Percentiles rank a stretch among this genome's conserved stretches.
phyloP scores from a whole-genome alignment of 306 rosid species.

The Clitoria ternatea region DNA sequence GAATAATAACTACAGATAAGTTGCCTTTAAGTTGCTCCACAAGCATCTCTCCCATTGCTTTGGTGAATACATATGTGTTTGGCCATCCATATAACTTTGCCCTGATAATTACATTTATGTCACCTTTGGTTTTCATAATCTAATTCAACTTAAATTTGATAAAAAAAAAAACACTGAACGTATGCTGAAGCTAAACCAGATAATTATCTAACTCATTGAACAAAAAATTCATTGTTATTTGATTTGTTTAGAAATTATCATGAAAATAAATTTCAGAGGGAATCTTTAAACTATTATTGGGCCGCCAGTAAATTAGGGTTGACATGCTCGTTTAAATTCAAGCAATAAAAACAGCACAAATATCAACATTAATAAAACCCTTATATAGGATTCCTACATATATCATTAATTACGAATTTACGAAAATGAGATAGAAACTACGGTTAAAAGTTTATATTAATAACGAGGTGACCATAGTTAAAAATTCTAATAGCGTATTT shows the following conservation, averaged over 20 bases:
- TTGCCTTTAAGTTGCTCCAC: slow-evolving; percentile 45
- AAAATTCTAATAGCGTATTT: neutral
- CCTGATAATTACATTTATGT: slow-evolving; percentile 29
- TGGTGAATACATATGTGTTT: slow-evolving; percentile 88
- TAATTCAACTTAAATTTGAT: neutral
- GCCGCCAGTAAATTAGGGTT: neutral
- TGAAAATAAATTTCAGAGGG: neutral
- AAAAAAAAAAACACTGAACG: neutral
- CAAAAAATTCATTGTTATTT: neutral
- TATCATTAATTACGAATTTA: no score
- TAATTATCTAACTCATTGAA: neutral
- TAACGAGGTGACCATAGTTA: neutral
- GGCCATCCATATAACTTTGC: slow-evolving; percentile 88
- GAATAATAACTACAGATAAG: slow-evolving; percentile 47
- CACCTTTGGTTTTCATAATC: neutral
- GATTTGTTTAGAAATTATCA: neutral
- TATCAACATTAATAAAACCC: no score
- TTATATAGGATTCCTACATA: no score
- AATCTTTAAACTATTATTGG: neutral
- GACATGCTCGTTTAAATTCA: neutral
- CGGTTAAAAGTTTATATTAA: neutral
- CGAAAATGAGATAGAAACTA: no score
- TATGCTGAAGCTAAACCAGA: neutral
- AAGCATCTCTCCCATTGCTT: slow-evolving; percentile 95
- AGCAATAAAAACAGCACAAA: neutral